Conservation (phyloP, 2,329 filamentous ascomycete genomes). For the Huntiella decipiens region DNA sequence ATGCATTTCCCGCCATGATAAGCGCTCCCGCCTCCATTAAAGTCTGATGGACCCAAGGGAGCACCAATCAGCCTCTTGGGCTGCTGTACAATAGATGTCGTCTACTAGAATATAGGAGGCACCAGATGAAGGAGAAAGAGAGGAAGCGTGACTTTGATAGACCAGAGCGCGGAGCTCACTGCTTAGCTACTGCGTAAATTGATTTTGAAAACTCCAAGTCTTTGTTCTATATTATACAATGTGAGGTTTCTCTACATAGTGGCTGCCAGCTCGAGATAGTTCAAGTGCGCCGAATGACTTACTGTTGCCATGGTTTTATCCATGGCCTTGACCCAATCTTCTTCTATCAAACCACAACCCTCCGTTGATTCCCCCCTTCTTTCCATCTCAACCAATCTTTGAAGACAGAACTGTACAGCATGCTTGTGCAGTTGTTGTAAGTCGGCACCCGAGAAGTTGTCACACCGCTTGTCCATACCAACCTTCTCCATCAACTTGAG, state of each 20-base stretch:
- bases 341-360: constrained; percentile 16
- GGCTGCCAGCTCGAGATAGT: constrained; percentile 7
- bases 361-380: constrained; percentile 12
- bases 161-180: neutral
- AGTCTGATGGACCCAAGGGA: constrained; percentile 1
- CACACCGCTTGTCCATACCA: constrained; percentile 47
- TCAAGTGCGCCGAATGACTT: constrained; percentile 20
- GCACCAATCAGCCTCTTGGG: constrained; percentile 1
- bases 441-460: constrained; percentile 57
- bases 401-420: constrained; percentile 30
- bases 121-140: neutral
- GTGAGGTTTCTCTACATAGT: constrained; percentile 1
- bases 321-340: constrained; percentile 36
- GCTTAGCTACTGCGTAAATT: constrained; percentile 4
- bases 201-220: constrained; percentile 1
- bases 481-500: constrained; percentile 39
- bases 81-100: constrained; percentile 12
- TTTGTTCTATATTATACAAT: neutral
- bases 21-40: neutral
- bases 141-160: neutral
- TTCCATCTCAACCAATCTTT: constrained; percentile 18
- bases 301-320: constrained; percentile 31
- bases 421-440: constrained; percentile 30
- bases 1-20: neutral
- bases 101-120: too few relatives aligned